These are phyloP conservation scores for Croton setiger DNA, from an alignment of 441 rosid genomes.

Conservation along the genomic window DNA sequence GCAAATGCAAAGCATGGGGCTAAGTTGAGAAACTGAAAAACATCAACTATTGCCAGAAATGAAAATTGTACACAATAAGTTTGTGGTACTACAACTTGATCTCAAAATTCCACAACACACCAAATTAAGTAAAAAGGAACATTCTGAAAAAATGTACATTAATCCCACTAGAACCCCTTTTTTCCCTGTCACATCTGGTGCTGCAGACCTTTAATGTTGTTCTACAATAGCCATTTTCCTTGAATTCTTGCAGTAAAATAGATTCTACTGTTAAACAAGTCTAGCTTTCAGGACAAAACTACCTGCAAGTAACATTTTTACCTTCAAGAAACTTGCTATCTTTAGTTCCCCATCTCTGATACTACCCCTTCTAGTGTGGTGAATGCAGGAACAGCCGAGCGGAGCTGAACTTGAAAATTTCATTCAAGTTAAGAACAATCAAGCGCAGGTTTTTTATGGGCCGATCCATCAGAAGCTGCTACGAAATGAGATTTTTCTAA, in stretches of 20 bases:
- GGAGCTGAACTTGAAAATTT: too few species aligned
- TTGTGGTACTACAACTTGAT: neutral
- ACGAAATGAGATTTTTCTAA: conserved; percentile 19
- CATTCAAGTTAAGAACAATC: conserved; percentile 1
- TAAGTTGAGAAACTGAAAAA: neutral
- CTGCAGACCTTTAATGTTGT: neutral
- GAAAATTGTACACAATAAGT: neutral
- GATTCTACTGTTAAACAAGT: neutral
- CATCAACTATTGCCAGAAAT: neutral
- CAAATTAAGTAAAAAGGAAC: neutral
- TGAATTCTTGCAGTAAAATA: neutral
- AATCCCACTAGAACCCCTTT: too few species aligned
- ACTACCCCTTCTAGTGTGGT: neutral
- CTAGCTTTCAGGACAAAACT: neutral
- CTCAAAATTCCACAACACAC: neutral
- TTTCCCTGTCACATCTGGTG: neutral
- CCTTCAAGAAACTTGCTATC: conserved; percentile 17
- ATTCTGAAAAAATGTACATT: conserved; percentile 2
- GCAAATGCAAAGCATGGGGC: too few species aligned
- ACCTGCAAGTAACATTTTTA: conserved; percentile 10
- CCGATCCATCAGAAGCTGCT: conserved; percentile 24
- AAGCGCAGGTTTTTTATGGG: conserved; percentile 17
- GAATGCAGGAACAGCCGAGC: neutral
- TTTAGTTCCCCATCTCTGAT: neutral
- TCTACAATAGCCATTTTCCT: neutral